A percentile compares a stretch with the other conserved stretches of the same genome.
These are phyloP conservation scores for Sclerotinia minor DNA, from an alignment of 2,329 filamentous ascomycete genomes.

Conservation along the genomic window DNA sequence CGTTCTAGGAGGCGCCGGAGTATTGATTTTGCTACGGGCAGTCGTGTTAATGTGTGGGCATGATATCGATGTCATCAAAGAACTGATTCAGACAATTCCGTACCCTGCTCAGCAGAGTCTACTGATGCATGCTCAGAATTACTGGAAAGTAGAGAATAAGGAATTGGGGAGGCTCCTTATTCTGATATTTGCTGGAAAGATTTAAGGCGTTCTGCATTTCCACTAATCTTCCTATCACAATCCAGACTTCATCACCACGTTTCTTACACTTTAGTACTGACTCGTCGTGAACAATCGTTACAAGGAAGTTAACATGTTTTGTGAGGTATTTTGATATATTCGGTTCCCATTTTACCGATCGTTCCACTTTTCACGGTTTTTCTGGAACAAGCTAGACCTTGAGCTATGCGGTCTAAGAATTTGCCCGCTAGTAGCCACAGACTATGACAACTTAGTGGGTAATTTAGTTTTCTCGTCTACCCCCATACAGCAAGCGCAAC, in stretches of 20 bases:
- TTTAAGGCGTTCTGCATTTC: neutral
- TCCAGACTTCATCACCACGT: neutral
- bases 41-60: conserved; percentile 22
- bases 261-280: neutral
- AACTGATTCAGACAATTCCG: neutral
- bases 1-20: conserved; percentile 12
- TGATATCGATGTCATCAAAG: conserved; percentile 11
- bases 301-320: conserved; percentile 6
- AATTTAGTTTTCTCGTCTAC: conserved; percentile 3
- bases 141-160: conserved; percentile 12
- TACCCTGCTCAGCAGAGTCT: neutral
- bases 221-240: conserved; percentile 1
- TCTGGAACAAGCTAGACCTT: neutral
- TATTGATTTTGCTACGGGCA: conserved; percentile 20
- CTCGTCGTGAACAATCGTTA: neutral
- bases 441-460: neutral
- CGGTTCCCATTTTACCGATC: neutral
- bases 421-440: neutral
- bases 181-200: conserved; percentile 12
- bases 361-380: conserved; percentile 23
- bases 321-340: neutral
- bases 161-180: conserved; percentile 9
- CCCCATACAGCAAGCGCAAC: conserved; percentile 3
- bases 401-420: conserved; percentile 6
- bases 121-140: neutral